Evolutionary conservation across 768 basidiomycete genomes (phyloP).

Genomic region (Suillus decipiens): DNA sequence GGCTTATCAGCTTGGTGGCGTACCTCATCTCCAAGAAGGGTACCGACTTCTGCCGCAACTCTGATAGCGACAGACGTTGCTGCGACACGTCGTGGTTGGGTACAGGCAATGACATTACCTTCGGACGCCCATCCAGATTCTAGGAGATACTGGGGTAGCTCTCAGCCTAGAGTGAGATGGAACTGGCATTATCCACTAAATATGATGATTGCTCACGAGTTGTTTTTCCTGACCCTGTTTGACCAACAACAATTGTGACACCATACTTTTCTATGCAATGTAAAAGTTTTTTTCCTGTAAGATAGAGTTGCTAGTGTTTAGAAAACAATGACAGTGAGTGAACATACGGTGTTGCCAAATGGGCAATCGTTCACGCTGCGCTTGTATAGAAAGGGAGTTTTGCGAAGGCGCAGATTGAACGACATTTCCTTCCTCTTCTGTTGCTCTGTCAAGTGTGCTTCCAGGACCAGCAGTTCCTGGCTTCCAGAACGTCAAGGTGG

Average conservation of each 20-base stretch:
- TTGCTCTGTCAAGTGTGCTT: conserved; percentile 81
- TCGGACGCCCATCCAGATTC: conserved; percentile 92
- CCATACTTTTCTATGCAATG: conserved; percentile 84
- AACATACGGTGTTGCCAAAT: conserved; percentile 85
- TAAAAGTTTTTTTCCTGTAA: conserved; percentile 72
- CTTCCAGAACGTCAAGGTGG: conserved; percentile 80
- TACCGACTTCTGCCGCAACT: conserved; percentile 91
- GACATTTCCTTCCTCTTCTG: conserved; percentile 73
- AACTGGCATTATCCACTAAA: neutral
- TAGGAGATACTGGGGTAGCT: conserved; percentile 92
- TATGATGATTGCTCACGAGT: conserved; percentile 66
- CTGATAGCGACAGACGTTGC: conserved; percentile 92
- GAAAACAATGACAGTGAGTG: neutral
- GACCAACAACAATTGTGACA: conserved; percentile 86
- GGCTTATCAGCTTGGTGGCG: neutral
- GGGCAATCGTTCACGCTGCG: conserved; percentile 80
- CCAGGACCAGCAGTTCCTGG: conserved; percentile 85
- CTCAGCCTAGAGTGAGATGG: conserved; percentile 41
- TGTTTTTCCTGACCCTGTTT: conserved; percentile 97
- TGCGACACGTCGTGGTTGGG: conserved; percentile 90
- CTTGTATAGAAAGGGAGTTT: conserved; percentile 61
- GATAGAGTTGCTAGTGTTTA: conserved; percentile 4
- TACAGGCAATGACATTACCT: conserved; percentile 87
- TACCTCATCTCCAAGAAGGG: conserved; percentile 86
- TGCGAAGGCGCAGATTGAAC: conserved; percentile 63